Base-by-base conservation (phyloP, 148 eudicot genomes). In the Nyssa sinensis region DNA sequence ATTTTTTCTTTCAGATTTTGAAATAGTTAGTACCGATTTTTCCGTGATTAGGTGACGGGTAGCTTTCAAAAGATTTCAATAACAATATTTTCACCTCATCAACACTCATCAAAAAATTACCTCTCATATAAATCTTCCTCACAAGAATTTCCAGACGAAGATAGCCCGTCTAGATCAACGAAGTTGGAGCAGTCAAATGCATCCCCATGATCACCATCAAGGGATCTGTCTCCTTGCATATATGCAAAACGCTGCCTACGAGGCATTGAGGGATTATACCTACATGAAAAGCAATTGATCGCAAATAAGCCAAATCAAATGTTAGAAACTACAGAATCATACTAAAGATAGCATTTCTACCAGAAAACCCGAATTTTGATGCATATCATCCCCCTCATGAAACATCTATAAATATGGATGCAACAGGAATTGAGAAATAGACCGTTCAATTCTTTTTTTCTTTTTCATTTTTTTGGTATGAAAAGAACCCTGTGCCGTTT, bases 141-240 rank as follows among this genome's bases (percentile, higher is more conserved):
- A 47, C 91, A 93, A 21, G 96, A 93, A 80, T 86, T 81, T 79
- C 89, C 94, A 57, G 94, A 91, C 51, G 98, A 93, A 72, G 98
- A 93, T 73, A 93, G 87, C 98, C 93, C 88, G 65, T 89, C 98
- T 74, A 91, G 70, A 85, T 93, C 94, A 51, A 93, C 88, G 81
- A 93, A 93, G 89, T 93, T 93, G 67, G 98, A 93, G 86, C 84
- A 84, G 76, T 90, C 94, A 66, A 71, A 39, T 59, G 90, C 77
- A 77, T 93, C 86, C 57, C 83, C 81, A 67, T 78, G 81, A 74
- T 89, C 86, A 79, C 83, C 81, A 74, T 82, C 92, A 35, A 78
- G 77, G 74, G 29, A 80, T 51, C 84, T 71, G 14, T 88, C 91
- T 69, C 83, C 83, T 73, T 82, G 87, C 83, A 88, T 86, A 72